Conservation (phyloP, 352 stramenopile genomes). For the Pythium volutum region DNA sequence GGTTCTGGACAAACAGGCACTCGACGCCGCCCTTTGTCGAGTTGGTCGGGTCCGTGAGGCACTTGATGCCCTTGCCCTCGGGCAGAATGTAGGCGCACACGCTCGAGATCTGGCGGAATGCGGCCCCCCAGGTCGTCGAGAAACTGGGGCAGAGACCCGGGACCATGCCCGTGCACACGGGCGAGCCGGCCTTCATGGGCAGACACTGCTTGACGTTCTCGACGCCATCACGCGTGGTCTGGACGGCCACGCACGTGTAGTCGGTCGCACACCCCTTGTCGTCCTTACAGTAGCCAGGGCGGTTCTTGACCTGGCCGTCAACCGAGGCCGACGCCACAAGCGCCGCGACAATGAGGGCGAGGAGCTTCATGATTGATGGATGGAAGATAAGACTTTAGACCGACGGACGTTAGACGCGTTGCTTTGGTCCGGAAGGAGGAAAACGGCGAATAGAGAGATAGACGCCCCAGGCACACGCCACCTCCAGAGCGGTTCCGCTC, state of each 20-base stretch:
- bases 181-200: conserved; percentile 37
- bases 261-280: conserved; percentile 36
- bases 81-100: conserved; percentile 67
- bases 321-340: conserved; percentile 27
- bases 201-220: conserved; percentile 79
- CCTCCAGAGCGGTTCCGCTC: background rate
- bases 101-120: conserved; percentile 58
- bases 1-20: conserved; percentile 28
- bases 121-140: conserved; percentile 62
- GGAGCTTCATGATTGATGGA: conserved; percentile 11
- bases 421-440: background rate
- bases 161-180: conserved; percentile 56
- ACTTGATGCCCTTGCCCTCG: conserved; percentile 44
- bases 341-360: conserved; percentile 26
- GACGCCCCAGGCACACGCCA: background rate
- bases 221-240: conserved; percentile 69
- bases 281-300: conserved; percentile 66
- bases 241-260: conserved; percentile 71
- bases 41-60: conserved; percentile 21
- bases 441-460: conserved; percentile 3
- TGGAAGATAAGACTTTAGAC: background rate
- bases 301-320: conserved; percentile 37
- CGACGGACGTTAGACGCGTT: background rate
- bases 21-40: conserved; percentile 33
- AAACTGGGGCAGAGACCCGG: conserved; percentile 71